These are phyloP conservation scores for Pseudonitzschia delicatissima DNA, from an alignment of 108 stramenopile genomes.

Conservation along the genomic window DNA sequence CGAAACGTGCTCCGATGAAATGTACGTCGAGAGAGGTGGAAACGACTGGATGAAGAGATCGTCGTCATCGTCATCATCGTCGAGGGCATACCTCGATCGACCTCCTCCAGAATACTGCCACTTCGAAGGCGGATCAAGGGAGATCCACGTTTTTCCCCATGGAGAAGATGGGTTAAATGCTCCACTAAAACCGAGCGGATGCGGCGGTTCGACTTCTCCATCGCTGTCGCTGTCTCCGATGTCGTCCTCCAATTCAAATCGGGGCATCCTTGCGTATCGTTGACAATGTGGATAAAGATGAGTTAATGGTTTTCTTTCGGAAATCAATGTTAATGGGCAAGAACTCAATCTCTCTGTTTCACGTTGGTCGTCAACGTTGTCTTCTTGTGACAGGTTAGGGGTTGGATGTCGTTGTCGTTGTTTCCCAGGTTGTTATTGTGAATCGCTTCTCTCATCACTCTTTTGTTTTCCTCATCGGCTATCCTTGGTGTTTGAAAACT, in stretches of 20 bases:
- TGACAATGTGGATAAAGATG: not conserved
- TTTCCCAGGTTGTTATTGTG: too few relatives aligned
- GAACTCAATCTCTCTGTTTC: too few relatives aligned
- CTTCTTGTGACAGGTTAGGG: too few relatives aligned
- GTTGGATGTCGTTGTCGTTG: too few relatives aligned
- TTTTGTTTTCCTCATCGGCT: too few relatives aligned
- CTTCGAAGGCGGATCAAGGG: slow-evolving; percentile 25
- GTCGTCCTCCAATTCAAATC: slow-evolving; percentile 12
- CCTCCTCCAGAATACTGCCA: slow-evolving; percentile 7
- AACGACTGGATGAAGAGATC: slow-evolving; percentile 30
- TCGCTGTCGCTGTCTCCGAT: slow-evolving; percentile 7
- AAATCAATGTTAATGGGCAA: too few relatives aligned
- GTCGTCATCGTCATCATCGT: slow-evolving; percentile 27
- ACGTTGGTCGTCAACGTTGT: too few relatives aligned
- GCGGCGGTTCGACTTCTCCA: slow-evolving; percentile 48
- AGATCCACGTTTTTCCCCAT: slow-evolving; percentile 52
- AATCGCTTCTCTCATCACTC: too few relatives aligned
- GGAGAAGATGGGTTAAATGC: not conserved
- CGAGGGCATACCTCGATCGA: slow-evolving; percentile 31
- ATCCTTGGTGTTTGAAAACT: too few relatives aligned
- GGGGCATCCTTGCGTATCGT: slow-evolving; percentile 10
- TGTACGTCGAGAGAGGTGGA: slow-evolving; percentile 32
- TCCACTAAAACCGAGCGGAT: slow-evolving; percentile 62
- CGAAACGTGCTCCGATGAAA: slow-evolving; percentile 14
- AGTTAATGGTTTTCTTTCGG: not conserved